Evolutionary conservation across 345 rosid species (phyloP), one percentile per base, ranked within the genome.

Genomic region (Arabis alpina): DNA sequence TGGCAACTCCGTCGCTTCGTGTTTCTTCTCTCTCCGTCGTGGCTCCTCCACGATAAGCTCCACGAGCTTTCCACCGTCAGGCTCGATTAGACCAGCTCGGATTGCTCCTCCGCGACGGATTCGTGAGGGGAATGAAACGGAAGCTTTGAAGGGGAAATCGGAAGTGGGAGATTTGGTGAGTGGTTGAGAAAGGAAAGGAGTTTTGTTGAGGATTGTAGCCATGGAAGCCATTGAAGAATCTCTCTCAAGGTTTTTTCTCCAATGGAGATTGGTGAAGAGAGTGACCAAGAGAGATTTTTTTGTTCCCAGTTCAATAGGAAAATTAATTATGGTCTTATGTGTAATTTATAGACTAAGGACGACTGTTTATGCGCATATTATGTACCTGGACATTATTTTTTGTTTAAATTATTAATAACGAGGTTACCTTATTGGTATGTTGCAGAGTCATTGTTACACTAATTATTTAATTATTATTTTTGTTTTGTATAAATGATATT

Each of bases 61-160:
- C 48, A 85, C 87, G 0, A 94, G 95, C 70, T 74, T 82, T 5
- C 99, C 97, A 0, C 97, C 97, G 68, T 94, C 99, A 1, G 99
- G 97, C 12, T 88, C 80, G 76, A 94, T 94, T 79, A 94, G 69
- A 4, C 78, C 87, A 10, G 91, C 77, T 12, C 82, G 80, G 42
- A 81, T 39, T 19, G 23, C 23, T 1, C 65, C 49, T 57, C 66
- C 59, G 40, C 76, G 73, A 15, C 62, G 78, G 52, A 76, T 61
- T 2, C 49, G 64, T 23, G 45, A 52, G 1, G 64, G 57, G 77
- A 82, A 51, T 3, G 87, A 75, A 8, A 86, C 48, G 24, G 81
- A 73, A 66, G 78, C 19, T 30, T 79, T n/a, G 67, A 84, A 71
- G 60, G 83, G 42, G 57, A 82, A 70, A 63, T 77, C 84, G 73